Conservation (phyloP, 345 rosid species). For the Populus pruinosa region DNA sequence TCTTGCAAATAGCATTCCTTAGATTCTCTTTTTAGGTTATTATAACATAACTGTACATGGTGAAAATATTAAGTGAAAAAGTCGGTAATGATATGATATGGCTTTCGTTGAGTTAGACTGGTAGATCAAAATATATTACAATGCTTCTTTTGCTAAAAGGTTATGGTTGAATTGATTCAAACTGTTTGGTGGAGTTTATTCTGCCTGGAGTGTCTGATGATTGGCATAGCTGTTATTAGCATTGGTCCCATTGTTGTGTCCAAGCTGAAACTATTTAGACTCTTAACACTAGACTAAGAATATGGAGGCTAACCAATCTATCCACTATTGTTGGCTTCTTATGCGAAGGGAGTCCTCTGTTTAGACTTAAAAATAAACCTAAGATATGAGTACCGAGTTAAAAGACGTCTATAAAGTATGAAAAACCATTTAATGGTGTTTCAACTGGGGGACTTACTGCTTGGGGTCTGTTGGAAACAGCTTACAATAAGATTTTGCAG, state of each 20-base stretch:
- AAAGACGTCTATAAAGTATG: not conserved
- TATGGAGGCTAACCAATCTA: not conserved
- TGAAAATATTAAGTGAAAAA: not conserved
- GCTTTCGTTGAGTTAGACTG: not conserved
- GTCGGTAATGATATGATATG: not conserved
- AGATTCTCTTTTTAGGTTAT: not conserved
- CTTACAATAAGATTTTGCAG: not conserved
- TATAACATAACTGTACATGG: not conserved
- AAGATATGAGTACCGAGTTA: not conserved
- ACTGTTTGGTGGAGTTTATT: not conserved
- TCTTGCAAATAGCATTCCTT: not conserved
- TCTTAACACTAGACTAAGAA: not conserved
- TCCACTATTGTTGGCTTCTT: not conserved
- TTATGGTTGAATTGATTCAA: not conserved
- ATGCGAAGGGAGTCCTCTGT: not conserved
- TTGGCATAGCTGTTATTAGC: not conserved
- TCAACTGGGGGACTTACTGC: not conserved
- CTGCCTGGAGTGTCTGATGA: not conserved
- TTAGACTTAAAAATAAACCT: not conserved
- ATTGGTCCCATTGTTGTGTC: not conserved
- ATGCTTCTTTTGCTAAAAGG: not conserved
- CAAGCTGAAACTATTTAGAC: not conserved
- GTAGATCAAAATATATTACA: not conserved
- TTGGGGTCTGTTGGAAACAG: not conserved
- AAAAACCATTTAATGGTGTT: not conserved